A percentile compares a stretch with the other conserved stretches of the same genome.
Conservation (phyloP, 305 asterid species). For the Fraxinus sp. region DNA sequence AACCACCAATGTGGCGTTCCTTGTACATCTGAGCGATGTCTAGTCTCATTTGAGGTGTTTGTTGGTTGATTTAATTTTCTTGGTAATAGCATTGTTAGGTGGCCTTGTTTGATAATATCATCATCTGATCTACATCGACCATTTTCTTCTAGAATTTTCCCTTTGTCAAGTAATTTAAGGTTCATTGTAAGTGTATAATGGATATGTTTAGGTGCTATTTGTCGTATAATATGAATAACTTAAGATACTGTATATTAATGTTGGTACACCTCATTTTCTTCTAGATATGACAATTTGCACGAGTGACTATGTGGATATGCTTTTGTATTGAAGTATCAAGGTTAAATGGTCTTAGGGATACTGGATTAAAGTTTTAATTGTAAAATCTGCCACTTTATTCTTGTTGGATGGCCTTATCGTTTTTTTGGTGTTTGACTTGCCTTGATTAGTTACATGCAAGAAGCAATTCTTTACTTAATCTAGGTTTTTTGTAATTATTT, state of each 20-base stretch:
- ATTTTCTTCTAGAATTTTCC: neutral
- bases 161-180: neutral
- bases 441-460: conserved; percentile 17
- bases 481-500: conserved; percentile 4
- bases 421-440: conserved; percentile 1
- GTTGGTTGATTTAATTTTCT: neutral
- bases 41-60: conserved; percentile 14
- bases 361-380: conserved; percentile 6
- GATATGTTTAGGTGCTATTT: neutral
- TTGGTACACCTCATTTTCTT: neutral
- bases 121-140: neutral
- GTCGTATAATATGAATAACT: neutral
- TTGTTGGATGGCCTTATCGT: conserved; percentile 7
- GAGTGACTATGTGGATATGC: neutral
- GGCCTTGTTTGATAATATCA: conserved; percentile 6
- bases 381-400: conserved; percentile 6
- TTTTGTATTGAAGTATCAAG: neutral
- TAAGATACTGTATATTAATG: neutral
- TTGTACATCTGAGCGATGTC: conserved; percentile 8
- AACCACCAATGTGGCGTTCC: conserved; percentile 2
- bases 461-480: neutral
- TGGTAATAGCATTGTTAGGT: neutral
- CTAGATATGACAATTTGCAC: neutral
- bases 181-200: neutral
- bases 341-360: conserved; percentile 20